These are phyloP conservation scores for Tolypocladium pustulatum DNA, from an alignment of 2,329 filamentous ascomycete species.

Conservation along the genomic window DNA sequence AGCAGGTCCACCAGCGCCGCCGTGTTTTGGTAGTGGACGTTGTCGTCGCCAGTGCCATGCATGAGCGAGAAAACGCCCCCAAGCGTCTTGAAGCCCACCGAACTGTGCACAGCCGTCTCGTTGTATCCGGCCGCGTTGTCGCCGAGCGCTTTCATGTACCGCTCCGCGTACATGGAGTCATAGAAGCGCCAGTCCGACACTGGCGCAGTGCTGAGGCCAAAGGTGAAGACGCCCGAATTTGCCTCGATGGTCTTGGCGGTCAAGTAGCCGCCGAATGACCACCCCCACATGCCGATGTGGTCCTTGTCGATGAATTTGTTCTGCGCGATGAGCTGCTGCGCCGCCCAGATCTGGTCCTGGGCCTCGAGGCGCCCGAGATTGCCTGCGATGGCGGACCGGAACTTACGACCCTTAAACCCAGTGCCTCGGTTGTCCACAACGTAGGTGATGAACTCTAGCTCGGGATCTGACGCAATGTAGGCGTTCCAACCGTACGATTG, in stretches of 20 bases:
- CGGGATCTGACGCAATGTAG: slow-evolving; percentile 57
- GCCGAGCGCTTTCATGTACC: slow-evolving; percentile 56
- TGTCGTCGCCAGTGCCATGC: slow-evolving; percentile 60
- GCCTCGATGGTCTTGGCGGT: slow-evolving; percentile 55
- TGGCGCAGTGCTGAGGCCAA: slow-evolving; percentile 54
- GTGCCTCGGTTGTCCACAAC: slow-evolving; percentile 61
- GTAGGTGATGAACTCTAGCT: slow-evolving; percentile 57
- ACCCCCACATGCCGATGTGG: slow-evolving; percentile 58
- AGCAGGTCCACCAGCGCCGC: slow-evolving; percentile 52
- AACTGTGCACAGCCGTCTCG: slow-evolving; percentile 45
- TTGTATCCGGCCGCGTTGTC: slow-evolving; percentile 51
- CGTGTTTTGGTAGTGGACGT: slow-evolving; percentile 60
- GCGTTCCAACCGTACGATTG: slow-evolving; percentile 44
- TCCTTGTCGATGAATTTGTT: slow-evolving; percentile 44
- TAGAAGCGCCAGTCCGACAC: slow-evolving; percentile 63
- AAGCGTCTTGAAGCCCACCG: slow-evolving; percentile 51
- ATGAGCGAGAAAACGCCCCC: slow-evolving; percentile 50
- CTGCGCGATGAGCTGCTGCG: slow-evolving; percentile 38
- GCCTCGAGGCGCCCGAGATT: slow-evolving; percentile 55
- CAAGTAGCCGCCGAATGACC: slow-evolving; percentile 59
- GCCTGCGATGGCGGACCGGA: slow-evolving; percentile 45
- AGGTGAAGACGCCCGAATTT: slow-evolving; percentile 48
- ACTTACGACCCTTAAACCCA: slow-evolving; percentile 51
- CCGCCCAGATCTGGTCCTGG: slow-evolving; percentile 58
- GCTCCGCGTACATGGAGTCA: slow-evolving; percentile 61